Base-by-base conservation (phyloP, 306 rosid species). In the Fagus crenata region DNA sequence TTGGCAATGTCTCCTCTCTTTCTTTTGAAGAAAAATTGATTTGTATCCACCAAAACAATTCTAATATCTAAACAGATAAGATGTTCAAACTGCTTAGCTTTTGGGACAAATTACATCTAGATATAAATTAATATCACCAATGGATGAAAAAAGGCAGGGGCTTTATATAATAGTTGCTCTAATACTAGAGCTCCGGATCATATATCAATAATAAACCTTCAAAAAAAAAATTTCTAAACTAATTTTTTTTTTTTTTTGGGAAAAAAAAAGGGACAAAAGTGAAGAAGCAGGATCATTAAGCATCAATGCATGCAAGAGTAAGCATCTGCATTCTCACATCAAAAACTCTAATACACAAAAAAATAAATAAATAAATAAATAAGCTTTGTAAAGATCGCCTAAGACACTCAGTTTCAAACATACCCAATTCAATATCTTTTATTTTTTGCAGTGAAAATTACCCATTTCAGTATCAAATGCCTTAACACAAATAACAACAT, bases 401-500 rank as follows among this genome's bases (percentile, higher is more conserved):
- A 13, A 18, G n/a, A 0, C 49, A 3, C 5, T 37, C 13, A 7
- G 7, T 33, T 39, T 43, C 49, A 7, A 37, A 15, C 28, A 37
- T 7, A 7, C 18, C 49, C 49, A 67, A 39, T 67, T 6, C 49
- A 7, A 67, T 6, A n/a, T 40, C 6, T n/a, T 67, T 36, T 17
- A 8, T 7, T 59, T 59, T 4, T 7, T 0, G 35, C 36, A 11
- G 0, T 9, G 0, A 32, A 36, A 31, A 33, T 18, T 14, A 76
- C 49, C 67, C 36, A 43, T 42, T 79, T 65, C 49, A 31, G 72
- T 6, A 36, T 53, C 8, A 53, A 65, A 67, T n/a, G 61, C 60
- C 53, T 59, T 41, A 53, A 70, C 7, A 70, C 28, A 17, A 63
- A 43, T 46, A 73, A 78, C 58, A 69, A 72, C 71, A 37, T 7